Evolutionary conservation across 164 flowering plant species (phyloP), one percentile per base, ranked within the genome.

Genomic region (Saururus chinensis): DNA sequence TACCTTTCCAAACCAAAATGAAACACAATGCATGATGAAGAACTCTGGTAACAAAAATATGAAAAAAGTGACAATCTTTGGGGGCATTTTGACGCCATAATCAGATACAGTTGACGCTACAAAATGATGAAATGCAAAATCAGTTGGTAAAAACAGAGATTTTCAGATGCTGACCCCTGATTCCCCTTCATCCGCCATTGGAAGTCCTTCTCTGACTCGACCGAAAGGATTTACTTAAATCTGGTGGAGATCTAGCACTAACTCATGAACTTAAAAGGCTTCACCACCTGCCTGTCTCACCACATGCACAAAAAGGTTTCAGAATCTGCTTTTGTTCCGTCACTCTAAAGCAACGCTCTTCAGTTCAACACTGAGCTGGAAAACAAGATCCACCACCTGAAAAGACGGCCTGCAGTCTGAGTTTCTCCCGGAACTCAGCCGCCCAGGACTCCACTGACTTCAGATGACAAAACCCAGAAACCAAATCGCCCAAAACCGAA

Each of bases 121-220:
- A 12, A 45, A 9, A 9, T 0, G 49, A 17, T 45, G 49, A 45
- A 12, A 45, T 45, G 1, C 45, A 41, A 9, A 41, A 41, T 8
- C 2, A 41, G 45, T 8, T 41, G 45, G n/a, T n/a, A 45, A 12
- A 45, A 45, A 45, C 4, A 45, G 14, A 45, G 2, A 17, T 0
- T 17, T 41, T 12, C 49, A 17, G 40, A 56, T 64, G 68, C 71
- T 53, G 53, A 72, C 75, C 69, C 40, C 61, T 12, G 59, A 17
- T 25, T 71, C 70, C 63, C 69, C 63, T 42, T 64, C 68, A 42
- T 66, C 45, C 52, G 65, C 72, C 75, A 67, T 72, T 35, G 57
- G 58, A 55, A 45, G 21, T 25, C 40, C 48, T 25, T 11, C 37
- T 4, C 20, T 22, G 3, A 48, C 17, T 48, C 58, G 0, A 21